A percentile compares a stretch with the other conserved stretches of the same genome.
phyloP scores from a whole-genome alignment of 202 grass and related monocot species.

The Saccharum hybrid region DNA sequence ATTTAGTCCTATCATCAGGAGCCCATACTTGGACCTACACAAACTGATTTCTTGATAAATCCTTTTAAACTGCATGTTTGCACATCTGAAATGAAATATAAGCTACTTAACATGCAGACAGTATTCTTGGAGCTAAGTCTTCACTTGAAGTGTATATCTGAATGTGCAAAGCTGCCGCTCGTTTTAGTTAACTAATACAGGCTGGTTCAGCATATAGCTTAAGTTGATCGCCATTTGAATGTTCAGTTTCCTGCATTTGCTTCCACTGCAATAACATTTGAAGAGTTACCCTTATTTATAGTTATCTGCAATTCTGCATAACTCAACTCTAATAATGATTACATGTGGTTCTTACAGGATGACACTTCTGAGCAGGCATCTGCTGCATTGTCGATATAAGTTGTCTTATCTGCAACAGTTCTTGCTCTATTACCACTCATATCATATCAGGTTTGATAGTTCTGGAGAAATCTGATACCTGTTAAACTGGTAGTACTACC shows the following conservation, averaged over 20 bases:
- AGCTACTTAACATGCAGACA: slow-evolving; percentile 6
- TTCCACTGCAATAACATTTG: neutral
- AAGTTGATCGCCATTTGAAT: neutral
- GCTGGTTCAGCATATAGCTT: neutral
- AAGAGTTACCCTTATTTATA: neutral
- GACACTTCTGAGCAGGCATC: slow-evolving; percentile 4
- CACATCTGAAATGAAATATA: slow-evolving; percentile 13
- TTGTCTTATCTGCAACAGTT: slow-evolving; percentile 14
- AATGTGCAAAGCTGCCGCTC: neutral
- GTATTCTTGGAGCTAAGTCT: neutral
- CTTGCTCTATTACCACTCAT: neutral
- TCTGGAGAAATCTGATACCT: neutral
- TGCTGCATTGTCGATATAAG: slow-evolving; percentile 33
- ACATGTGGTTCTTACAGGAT: slow-evolving; percentile 39
- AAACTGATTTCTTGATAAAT: slow-evolving; percentile 1
- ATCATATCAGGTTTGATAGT: neutral
- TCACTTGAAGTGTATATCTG: neutral
- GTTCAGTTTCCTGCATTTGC: neutral
- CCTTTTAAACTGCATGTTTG: neutral
- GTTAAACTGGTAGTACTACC: neutral
- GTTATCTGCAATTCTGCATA: neutral
- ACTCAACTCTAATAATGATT: slow-evolving; percentile 26
- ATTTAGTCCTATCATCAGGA: slow-evolving; percentile 18
- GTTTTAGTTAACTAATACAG: neutral
- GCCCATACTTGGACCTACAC: neutral